phyloP scores from a whole-genome alignment of 805 yeast species.

The Cyberlindnera amylophila region DNA sequence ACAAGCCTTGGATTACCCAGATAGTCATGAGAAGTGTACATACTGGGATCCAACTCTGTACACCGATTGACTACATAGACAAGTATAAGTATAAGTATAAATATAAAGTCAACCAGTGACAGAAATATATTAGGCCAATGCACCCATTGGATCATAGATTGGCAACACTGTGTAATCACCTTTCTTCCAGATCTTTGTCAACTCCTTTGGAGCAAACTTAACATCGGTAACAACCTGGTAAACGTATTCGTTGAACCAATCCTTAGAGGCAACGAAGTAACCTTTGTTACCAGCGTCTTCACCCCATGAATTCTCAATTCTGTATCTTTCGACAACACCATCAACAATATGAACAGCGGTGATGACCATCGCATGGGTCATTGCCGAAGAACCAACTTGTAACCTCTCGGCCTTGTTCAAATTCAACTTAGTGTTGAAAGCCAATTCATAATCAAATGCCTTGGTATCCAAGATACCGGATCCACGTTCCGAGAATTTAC shows the following conservation, averaged over 20 bases:
- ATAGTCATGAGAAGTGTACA: constrained; percentile 54
- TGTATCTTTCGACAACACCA: constrained; percentile 60
- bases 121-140: constrained; percentile 23
- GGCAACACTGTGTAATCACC: constrained; percentile 53
- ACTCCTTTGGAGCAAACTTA: constrained; percentile 40
- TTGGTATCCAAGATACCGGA: constrained; percentile 68
- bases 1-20: constrained; percentile 41
- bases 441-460: constrained; percentile 61
- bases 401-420: constrained; percentile 63
- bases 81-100: too few relatives aligned
- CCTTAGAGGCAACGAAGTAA: constrained; percentile 62
- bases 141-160: constrained; percentile 77
- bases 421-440: constrained; percentile 49
- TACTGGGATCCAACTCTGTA: constrained; percentile 61
- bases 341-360: constrained; percentile 75
- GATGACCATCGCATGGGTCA: constrained; percentile 88
- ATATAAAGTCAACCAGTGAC: background rate
- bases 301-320: constrained; percentile 77
- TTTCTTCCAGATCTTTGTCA: constrained; percentile 36
- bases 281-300: constrained; percentile 61
- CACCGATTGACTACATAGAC: too few relatives aligned
- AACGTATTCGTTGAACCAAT: constrained; percentile 67
- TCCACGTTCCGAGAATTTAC: constrained; percentile 53
- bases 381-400: constrained; percentile 60
- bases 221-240: constrained; percentile 61